Evolutionary conservation across 495 filamentous ascomycete genomes (phyloP), one percentile per base, ranked within the genome.

Genomic region (Aspergillus bertholletiae): DNA sequence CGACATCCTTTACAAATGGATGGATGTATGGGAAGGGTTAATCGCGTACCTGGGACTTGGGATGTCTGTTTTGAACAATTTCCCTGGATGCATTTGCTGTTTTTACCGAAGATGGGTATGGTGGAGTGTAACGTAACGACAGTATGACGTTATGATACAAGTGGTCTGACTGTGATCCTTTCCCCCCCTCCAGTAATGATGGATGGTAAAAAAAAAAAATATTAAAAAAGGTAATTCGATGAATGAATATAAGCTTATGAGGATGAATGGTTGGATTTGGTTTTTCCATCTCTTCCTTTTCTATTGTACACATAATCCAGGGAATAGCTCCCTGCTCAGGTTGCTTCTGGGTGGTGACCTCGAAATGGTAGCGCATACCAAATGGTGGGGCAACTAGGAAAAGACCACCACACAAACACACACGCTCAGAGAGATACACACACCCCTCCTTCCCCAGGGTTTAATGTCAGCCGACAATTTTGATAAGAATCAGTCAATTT

Each of bases 71-170:
- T 3, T n/a, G 13, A 5, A 15, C 13, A 2, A 2, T 37, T 3
- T 11, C 9, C 12, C 13, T 2, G 12, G 30, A 34, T 13, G 17
- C 11, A 12, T 37, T n/a, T 30, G 0, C 17, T 11, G 1, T 32
- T 35, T 20, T 32, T 35, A 22, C 7, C 20, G 15, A 13, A 41
- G 40, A 20, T 7, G 17, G 51, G 40, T 24, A 8, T 13, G 12
- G 26, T 40, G 22, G 32, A 53, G 49, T 62, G 60, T 51, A 62
- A 62, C 60, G 44, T 56, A n/a, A 56, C 53, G 54, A 46, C 53
- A 58, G 56, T 28, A 62, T 62, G 60, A 62, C 60, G 56, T 62
- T 56, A 56, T 53, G 50, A 59, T 41, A 49, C 26, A 43, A 20
- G 55, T 41, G 49, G 37, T 30, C 39, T 46, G 53, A 30, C 17